These are phyloP conservation scores for Cryphonectria naterciae DNA, from an alignment of 2,329 filamentous ascomycete genomes.

Conservation along the genomic window DNA sequence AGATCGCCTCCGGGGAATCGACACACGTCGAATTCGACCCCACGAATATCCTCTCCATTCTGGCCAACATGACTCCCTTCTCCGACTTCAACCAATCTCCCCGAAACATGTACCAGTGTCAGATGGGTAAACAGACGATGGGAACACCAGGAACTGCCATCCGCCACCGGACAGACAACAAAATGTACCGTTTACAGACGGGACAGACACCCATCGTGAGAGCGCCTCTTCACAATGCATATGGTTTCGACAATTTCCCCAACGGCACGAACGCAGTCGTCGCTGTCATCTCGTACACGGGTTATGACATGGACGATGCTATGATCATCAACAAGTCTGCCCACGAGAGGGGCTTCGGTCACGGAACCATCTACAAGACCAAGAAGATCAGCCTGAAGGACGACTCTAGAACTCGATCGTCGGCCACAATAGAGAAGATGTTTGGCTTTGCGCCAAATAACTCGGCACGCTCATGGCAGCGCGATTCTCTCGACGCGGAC, in stretches of 20 bases:
- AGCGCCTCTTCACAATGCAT: constrained; percentile 90
- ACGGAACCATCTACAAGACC: constrained; percentile 97
- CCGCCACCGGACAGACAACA: constrained; percentile 92
- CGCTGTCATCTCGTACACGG: constrained; percentile 97
- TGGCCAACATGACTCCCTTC: constrained; percentile 98
- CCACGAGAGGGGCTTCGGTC: constrained; percentile 92
- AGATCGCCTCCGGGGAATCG: constrained; percentile 84
- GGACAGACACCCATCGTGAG: constrained; percentile 94
- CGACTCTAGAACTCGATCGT: constrained; percentile 68
- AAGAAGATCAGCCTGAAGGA: constrained; percentile 89
- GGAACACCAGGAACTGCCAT: constrained; percentile 88
- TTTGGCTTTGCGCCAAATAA: constrained; percentile 89
- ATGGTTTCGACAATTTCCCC: constrained; percentile 97
- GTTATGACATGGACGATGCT: constrained; percentile 99
- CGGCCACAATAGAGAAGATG: constrained; percentile 74
- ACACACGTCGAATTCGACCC: constrained; percentile 94
- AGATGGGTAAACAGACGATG: constrained; percentile 99
- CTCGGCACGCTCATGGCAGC: constrained; percentile 70
- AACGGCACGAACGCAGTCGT: constrained; percentile 96
- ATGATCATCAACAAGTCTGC: constrained; percentile 99
- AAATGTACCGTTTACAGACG: constrained; percentile 91
- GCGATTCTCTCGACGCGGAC: constrained; percentile 79
- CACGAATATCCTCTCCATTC: constrained; percentile 95
- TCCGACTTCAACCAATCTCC: constrained; percentile 99
- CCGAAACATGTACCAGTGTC: constrained; percentile 98